These are phyloP conservation scores for Macadamia integrifolia DNA, from an alignment of 164 flowering plant species.

Conservation along the genomic window DNA sequence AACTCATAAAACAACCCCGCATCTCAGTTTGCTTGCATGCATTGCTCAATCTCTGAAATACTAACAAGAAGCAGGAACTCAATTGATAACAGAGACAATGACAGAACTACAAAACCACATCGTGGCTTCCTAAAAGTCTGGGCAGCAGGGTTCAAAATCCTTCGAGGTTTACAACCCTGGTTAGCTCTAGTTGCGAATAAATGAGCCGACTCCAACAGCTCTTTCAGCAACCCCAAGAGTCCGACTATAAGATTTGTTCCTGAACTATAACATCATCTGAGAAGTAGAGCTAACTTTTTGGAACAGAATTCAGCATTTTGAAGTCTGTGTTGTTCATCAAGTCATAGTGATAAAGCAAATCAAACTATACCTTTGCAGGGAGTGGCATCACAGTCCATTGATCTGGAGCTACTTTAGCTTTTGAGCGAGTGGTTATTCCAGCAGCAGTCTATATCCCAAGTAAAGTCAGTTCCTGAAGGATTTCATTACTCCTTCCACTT, in stretches of 20 bases:
- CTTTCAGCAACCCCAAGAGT: not conserved
- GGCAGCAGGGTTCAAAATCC: not conserved
- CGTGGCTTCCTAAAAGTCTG: too few species aligned
- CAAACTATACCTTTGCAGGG: conserved; percentile 67
- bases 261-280: not conserved
- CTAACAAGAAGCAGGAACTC: not conserved
- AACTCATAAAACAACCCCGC: not conserved
- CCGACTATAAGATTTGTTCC: not conserved
- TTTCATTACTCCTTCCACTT: not conserved
- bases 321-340: too few species aligned
- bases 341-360: not conserved
- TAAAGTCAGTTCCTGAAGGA: conserved; percentile 8
- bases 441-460: conserved; percentile 42
- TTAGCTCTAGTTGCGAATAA: not conserved
- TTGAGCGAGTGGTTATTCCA: conserved; percentile 88
- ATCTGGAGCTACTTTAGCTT: conserved; percentile 74
- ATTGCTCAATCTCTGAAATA: not conserved
- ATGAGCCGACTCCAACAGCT: not conserved
- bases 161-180: not conserved
- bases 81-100: not conserved
- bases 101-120: not conserved
- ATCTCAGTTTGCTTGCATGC: too few species aligned
- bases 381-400: conserved; percentile 86
- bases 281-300: not conserved
- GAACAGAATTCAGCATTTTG: not conserved